Base-by-base conservation (phyloP, 805 yeast genomes). In the Lipomyces mesembrius region DNA sequence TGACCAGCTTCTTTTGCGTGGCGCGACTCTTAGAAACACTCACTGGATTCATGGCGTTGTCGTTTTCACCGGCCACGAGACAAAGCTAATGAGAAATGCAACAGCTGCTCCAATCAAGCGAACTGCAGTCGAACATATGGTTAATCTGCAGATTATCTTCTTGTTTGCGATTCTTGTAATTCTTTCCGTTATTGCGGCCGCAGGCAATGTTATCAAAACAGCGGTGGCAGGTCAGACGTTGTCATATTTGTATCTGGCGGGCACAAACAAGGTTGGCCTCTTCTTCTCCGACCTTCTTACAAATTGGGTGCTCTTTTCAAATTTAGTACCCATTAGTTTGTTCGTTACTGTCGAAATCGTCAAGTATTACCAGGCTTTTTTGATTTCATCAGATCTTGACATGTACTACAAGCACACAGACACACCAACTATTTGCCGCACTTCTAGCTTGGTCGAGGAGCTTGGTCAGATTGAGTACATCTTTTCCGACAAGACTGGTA, bases 81-180 rank as follows among this genome's bases (percentile, higher is more conserved):
- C 99, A 0, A 95, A 95, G 75, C 83, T 95, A 71, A 94, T 95
- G 98, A 87, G 99, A 76, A 95, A 95, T 80, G 99, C 99, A 22
- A 93, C 98, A 1, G 98, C 99, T 1, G 88, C 99, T 1, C 99
- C 99, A 11, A 96, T 95, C 74, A 95, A 95, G 77, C 85, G 96
- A 74, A 95, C 99, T 0, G 97, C 97, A 32, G 98, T 96, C 14
- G 99, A 95, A 81, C 86, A 96, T 77, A 90, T 93, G 79, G 94
- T 95, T 73, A 96, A 95, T 76, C 79, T 91, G 73, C 99, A 95
- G 78, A 94, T 95, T 74, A 80, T 95, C 66, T 97, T 94, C 1
- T 81, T 95, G 68, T 95, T 95, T 77, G 86, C 89, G 34, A 87
- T 95, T 64, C 83, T 95, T 71, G 86, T 94, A 27, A 81, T 85